Evolutionary conservation across 768 basidiomycete genomes (phyloP), one percentile per base, ranked within the genome.

Genomic region (Pseudohyphozyma bogoriensis): DNA sequence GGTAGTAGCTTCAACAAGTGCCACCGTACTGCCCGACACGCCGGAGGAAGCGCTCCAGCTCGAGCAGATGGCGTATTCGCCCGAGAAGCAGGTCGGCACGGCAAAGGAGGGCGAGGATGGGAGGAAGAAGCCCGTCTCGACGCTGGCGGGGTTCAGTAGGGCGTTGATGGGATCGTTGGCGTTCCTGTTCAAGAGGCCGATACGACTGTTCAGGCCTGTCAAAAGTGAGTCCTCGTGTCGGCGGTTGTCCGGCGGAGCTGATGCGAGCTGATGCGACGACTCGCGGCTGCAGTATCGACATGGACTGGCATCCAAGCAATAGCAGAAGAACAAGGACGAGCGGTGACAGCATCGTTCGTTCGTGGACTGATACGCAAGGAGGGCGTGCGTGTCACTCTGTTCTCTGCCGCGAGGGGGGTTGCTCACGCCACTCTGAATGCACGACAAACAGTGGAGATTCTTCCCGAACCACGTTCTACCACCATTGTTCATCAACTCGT

Each of bases 241-340:
- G 1, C 2, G 20, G 22, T 16, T 6, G 50, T 24, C 6, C 2
- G n/a, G 29, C 16, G n/a, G 11, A 35, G 33, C 16, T 24, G 50
- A 33, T 24, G 9, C 13, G 8, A 1, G 35, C 35, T 24, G 22
- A 11, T 22, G 9, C 18, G 35, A n/a, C n/a, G n/a, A n/a, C n/a
- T n/a, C n/a, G n/a, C n/a, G n/a, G n/a, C n/a, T n/a, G n/a, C 54
- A 61, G 60, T 66, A 35, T 66, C 65, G 52, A 66, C 65, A 0
- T 63, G 61, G 65, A 61, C 65, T 0, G 65, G 65, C 13, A 56
- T 66, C 4, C 62, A 67, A 18, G 66, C 66, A 15, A 61, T 67
- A 26, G 66, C 66, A 2, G 56, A 63, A 29, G 62, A 63, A 16
- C 62, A 63, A 24, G 66, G 62, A 0, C 20, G 45, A 7, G 24